Evolutionary conservation across 768 basidiomycete genomes (phyloP).

Genomic region (Mycena vulgaris): DNA sequence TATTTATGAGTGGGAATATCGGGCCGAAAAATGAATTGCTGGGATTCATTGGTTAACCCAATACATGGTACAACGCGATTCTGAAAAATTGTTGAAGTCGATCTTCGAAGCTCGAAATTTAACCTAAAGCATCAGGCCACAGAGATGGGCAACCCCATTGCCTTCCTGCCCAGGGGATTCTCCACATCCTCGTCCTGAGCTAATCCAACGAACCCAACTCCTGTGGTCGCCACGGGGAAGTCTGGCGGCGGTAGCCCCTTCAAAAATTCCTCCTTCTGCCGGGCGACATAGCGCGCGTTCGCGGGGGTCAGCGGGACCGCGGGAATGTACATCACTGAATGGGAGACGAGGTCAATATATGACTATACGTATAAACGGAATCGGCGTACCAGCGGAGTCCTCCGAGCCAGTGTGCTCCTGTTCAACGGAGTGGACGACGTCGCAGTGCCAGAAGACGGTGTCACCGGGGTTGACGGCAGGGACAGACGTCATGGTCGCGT

Average conservation of each 20-base stretch:
- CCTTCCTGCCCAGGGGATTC: conserved; percentile 53
- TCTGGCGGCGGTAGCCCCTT: conserved; percentile 78
- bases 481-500: conserved; percentile 72
- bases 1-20: too few species aligned
- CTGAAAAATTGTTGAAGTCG: too few species aligned
- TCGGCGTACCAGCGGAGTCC: conserved; percentile 61
- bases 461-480: conserved; percentile 77
- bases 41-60: too few species aligned
- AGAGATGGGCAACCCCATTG: conserved; percentile 57
- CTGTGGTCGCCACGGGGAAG: conserved; percentile 66
- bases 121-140: conserved; percentile 36
- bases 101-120: neutral
- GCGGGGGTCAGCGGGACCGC: conserved; percentile 76
- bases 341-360: conserved; percentile 41
- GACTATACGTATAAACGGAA: too few species aligned
- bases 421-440: conserved; percentile 50
- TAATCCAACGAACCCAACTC: conserved; percentile 54
- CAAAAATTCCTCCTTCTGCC: conserved; percentile 76
- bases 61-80: too few species aligned
- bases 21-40: too few species aligned
- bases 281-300: conserved; percentile 72
- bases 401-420: conserved; percentile 58
- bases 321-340: conserved; percentile 83
- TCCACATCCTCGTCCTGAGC: conserved; percentile 54
- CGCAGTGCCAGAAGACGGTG: conserved; percentile 78